Percentiles rank a stretch among this genome's conserved stretches.
Evolutionary conservation across 768 basidiomycete species (phyloP).

Genomic region (Sarcodon sp.): DNA sequence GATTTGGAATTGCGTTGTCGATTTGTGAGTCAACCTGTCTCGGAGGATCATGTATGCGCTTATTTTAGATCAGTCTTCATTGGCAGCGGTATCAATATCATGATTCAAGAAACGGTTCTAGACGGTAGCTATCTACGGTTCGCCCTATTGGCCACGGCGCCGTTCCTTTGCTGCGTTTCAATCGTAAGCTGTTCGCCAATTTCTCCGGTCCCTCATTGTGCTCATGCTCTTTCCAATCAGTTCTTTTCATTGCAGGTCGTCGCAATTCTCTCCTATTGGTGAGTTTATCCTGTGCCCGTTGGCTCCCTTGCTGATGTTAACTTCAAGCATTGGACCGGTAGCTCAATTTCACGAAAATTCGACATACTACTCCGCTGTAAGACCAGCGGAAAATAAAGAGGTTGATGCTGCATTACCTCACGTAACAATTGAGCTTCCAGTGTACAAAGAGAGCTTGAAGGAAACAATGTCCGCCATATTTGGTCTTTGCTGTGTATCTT

Average conservation of each 20-base stretch:
- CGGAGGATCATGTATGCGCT: background rate
- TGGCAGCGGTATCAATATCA: conserved; percentile 39
- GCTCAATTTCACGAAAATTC: conserved; percentile 82
- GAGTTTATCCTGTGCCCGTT: conserved; percentile 12
- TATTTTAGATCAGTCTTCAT: conserved; percentile 42
- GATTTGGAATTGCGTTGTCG: conserved; percentile 53
- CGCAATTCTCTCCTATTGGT: conserved; percentile 55
- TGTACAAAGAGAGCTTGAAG: conserved; percentile 78
- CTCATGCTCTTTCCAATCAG: conserved; percentile 19
- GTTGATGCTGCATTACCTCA: conserved; percentile 59
- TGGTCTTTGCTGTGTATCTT: background rate
- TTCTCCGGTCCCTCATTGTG: background rate
- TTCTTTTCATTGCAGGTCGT: conserved; percentile 68
- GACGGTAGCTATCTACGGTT: conserved; percentile 57
- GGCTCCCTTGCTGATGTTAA: conserved; percentile 2
- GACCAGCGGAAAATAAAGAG: conserved; percentile 46
- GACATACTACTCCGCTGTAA: conserved; percentile 63
- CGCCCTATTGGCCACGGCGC: conserved; percentile 47
- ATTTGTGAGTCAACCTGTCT: conserved; percentile 33
- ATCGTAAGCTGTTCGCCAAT: conserved; percentile 32
- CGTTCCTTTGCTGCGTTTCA: conserved; percentile 67
- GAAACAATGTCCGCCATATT: conserved; percentile 58
- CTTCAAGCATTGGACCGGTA: conserved; percentile 59
- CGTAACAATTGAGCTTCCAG: conserved; percentile 72
- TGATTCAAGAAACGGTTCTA: conserved; percentile 55